Percentiles rank a stretch among this genome's conserved stretches.
phyloP scores from a whole-genome alignment of 306 rosid species.

The Cucurbita maxima region DNA sequence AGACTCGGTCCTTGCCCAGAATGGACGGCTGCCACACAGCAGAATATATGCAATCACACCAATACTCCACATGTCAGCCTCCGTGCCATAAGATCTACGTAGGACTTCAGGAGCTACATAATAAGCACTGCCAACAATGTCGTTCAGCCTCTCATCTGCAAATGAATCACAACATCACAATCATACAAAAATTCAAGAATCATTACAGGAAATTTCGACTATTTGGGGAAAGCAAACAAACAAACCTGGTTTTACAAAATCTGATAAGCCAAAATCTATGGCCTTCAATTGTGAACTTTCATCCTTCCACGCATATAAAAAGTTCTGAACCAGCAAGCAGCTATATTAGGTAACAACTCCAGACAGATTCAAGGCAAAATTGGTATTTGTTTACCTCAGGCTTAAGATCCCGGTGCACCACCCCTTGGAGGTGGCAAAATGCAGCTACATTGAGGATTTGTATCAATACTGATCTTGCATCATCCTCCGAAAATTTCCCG shows the following conservation, averaged over 20 bases:
- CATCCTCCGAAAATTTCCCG: conserved; percentile 85
- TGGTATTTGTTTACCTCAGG: conserved; percentile 50
- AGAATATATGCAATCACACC: conserved; percentile 92
- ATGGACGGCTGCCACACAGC: conserved; percentile 93
- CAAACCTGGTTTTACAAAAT: conserved; percentile 79
- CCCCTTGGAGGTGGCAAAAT: conserved; percentile 91
- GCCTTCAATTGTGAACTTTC: conserved; percentile 87
- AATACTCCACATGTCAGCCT: conserved; percentile 90
- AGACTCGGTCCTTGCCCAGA: conserved; percentile 94
- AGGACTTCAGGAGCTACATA: conserved; percentile 96
- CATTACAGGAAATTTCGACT: not conserved
- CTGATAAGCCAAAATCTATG: conserved; percentile 92
- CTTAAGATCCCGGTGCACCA: conserved; percentile 93
- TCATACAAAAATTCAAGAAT: not conserved
- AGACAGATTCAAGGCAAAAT: not conserved
- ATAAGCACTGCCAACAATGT: conserved; percentile 97
- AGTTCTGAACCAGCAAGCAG: conserved; percentile 54
- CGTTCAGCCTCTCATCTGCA: conserved; percentile 85
- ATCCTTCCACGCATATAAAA: conserved; percentile 58
- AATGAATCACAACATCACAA: conserved; percentile 15
- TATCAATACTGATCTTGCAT: conserved; percentile 63
- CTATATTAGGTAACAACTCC: conserved; percentile 13
- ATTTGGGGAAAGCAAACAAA: not conserved
- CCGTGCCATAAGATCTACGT: conserved; percentile 75
- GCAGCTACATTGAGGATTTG: conserved; percentile 74